These are phyloP conservation scores for Saccharomyces pastorianus DNA, from an alignment of 1,139 yeast species.

Conservation along the genomic window DNA sequence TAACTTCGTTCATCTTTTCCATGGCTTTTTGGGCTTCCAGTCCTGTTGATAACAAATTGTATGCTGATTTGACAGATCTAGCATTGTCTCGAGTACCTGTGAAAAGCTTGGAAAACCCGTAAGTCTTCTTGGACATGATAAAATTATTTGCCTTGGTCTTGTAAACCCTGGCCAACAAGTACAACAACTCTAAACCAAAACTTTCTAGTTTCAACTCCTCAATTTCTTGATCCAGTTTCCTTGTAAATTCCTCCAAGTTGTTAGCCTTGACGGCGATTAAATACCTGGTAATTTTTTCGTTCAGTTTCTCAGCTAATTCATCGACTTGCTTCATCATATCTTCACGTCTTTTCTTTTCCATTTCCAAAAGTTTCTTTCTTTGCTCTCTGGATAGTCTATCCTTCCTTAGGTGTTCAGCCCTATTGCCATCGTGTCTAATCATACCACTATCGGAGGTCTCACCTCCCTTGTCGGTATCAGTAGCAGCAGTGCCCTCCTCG, in stretches of 20 bases:
- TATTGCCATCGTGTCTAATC: constrained; percentile 19
- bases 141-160: constrained; percentile 47
- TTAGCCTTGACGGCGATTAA: constrained; percentile 29
- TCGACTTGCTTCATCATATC: constrained; percentile 49
- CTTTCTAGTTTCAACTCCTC: constrained; percentile 74
- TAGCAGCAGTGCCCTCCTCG: constrained; percentile 17
- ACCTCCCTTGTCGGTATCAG: constrained; percentile 2
- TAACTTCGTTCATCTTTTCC: constrained; percentile 56
- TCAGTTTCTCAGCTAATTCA: constrained; percentile 43
- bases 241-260: constrained; percentile 34
- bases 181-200: constrained; percentile 68
- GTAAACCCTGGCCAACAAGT: constrained; percentile 62
- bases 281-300: constrained; percentile 35
- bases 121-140: constrained; percentile 57
- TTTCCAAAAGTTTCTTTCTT: constrained; percentile 45
- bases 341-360: constrained; percentile 49
- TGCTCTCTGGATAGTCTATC: constrained; percentile 42
- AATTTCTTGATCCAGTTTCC: constrained; percentile 46
- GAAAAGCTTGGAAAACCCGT: constrained; percentile 56
- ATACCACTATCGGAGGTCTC: constrained; percentile 6
- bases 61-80: constrained; percentile 60
- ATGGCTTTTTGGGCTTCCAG: constrained; percentile 67
- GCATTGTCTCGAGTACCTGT: constrained; percentile 70
- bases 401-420: constrained; percentile 6
- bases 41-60: constrained; percentile 60